Evolutionary conservation across 1,139 yeast genomes (phyloP).

Genomic region (Scheffersomyces quercinus): DNA sequence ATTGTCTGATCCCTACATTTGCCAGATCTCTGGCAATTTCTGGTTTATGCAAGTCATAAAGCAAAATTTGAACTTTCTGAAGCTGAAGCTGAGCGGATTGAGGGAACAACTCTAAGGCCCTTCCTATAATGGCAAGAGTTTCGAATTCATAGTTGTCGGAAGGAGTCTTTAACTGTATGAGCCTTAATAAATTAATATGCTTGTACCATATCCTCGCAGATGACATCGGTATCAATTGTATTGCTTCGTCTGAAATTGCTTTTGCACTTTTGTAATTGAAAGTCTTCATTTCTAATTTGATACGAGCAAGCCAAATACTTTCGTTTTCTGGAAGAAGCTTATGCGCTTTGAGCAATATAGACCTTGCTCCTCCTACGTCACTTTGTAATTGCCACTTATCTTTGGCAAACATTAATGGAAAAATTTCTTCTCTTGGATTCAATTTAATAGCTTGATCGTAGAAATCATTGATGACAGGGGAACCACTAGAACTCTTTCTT

Average conservation of each 20-base stretch:
- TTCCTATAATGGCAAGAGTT: slow-evolving; percentile 31
- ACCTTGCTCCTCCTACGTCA: slow-evolving; percentile 54
- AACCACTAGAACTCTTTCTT: slow-evolving; percentile 25
- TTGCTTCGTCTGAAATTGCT: slow-evolving; percentile 42
- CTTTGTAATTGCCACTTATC: slow-evolving; percentile 56
- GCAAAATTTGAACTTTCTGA: slow-evolving; percentile 58
- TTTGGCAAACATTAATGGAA: slow-evolving; percentile 72
- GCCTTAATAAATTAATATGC: slow-evolving; percentile 58
- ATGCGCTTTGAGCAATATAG: slow-evolving; percentile 51
- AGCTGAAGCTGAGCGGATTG: slow-evolving; percentile 51
- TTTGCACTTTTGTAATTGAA: slow-evolving; percentile 40
- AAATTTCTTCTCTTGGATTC: slow-evolving; percentile 49
- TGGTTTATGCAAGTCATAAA: slow-evolving; percentile 24
- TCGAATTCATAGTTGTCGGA: slow-evolving; percentile 5
- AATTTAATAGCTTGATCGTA: slow-evolving; percentile 53
- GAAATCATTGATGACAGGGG: slow-evolving; percentile 16
- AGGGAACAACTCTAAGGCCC: slow-evolving; percentile 51
- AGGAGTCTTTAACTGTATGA: slow-evolving; percentile 9
- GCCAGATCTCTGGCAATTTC: slow-evolving; percentile 50
- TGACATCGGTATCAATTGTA: slow-evolving; percentile 29
- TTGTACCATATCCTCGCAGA: slow-evolving; percentile 62
- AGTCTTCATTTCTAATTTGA: slow-evolving; percentile 58
- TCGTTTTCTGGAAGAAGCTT: slow-evolving; percentile 42
- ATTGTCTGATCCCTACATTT: slow-evolving; percentile 47
- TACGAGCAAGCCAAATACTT: slow-evolving; percentile 68